A percentile compares a stretch with the other conserved stretches of the same genome.
Conservation (phyloP, 2,329 filamentous ascomycete genomes). For the Thermothelomyces thermophilus region DNA sequence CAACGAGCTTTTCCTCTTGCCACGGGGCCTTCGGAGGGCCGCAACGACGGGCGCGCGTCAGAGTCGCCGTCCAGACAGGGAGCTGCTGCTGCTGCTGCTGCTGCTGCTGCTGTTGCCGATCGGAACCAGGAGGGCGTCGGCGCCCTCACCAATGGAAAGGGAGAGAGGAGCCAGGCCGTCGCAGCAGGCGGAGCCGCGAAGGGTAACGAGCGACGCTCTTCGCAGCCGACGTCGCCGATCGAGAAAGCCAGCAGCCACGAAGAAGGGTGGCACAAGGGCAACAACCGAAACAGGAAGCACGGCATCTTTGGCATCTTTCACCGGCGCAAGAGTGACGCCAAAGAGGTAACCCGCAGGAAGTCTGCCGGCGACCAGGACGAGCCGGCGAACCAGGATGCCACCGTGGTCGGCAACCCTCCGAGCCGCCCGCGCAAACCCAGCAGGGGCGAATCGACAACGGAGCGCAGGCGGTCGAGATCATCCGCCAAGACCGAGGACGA, state of each 20-base stretch:
- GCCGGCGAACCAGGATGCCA: not conserved
- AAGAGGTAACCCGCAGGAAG: slow-evolving; percentile 8
- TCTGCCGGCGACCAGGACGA: not conserved
- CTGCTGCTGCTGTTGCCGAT: not conserved
- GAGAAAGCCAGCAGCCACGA: slow-evolving; percentile 10
- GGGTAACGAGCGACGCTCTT: slow-evolving; percentile 4
- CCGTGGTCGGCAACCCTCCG: not conserved
- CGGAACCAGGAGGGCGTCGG: not conserved
- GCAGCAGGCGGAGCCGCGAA: not conserved
- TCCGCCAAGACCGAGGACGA: not conserved
- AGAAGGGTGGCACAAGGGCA: slow-evolving; percentile 9
- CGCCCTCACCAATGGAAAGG: not conserved
- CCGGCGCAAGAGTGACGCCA: slow-evolving; percentile 18
- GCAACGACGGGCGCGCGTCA: not conserved
- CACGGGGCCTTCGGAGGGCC: not conserved
- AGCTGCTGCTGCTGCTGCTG: slow-evolving; percentile 4
- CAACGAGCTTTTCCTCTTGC: slow-evolving; percentile 17
- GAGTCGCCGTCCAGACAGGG: not conserved
- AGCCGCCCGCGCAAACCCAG: slow-evolving; percentile 11
- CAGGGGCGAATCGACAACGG: slow-evolving; percentile 2
- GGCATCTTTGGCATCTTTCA: slow-evolving; percentile 24
- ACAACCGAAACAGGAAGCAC: slow-evolving; percentile 19
- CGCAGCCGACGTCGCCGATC: slow-evolving; percentile 4
- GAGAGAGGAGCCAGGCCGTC: not conserved
- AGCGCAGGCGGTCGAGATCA: not conserved